phyloP scores from a whole-genome alignment of 2,329 filamentous ascomycete genomes.

The Amauroascus verrucosus region DNA sequence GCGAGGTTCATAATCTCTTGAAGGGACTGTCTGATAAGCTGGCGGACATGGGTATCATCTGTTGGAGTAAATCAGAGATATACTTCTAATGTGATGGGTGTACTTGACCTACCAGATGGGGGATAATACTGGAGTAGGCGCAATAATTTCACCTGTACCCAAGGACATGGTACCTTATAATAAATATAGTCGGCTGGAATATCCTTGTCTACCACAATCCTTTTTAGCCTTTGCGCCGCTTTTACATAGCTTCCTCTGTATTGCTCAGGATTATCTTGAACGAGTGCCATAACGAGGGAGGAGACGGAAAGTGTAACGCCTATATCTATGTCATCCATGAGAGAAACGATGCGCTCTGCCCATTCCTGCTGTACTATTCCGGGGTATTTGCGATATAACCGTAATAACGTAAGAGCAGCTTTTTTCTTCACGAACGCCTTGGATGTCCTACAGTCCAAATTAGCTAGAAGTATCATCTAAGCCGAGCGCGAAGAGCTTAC shows the following conservation, averaged over 20 bases:
- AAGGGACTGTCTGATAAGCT: conserved; percentile 82
- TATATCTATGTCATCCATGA: conserved; percentile 94
- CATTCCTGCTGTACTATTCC: conserved; percentile 92
- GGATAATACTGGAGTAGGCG: conserved; percentile 91
- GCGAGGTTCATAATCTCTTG: conserved; percentile 85
- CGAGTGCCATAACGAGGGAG: conserved; percentile 85
- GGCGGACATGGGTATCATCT: conserved; percentile 88
- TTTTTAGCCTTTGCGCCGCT: conserved; percentile 78
- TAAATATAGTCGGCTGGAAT: conserved; percentile 88
- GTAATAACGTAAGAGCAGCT: conserved; percentile 82
- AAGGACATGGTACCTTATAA: conserved; percentile 98
- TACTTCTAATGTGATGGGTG: conserved; percentile 14
- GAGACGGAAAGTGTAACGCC: conserved; percentile 92
- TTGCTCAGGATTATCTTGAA: conserved; percentile 86
- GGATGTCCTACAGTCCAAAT: conserved; percentile 49
- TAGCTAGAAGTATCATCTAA: background rate
- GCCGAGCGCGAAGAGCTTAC: conserved; percentile 44
- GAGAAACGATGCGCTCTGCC: conserved; percentile 95
- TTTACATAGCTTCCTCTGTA: conserved; percentile 94
- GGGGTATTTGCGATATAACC: conserved; percentile 87
- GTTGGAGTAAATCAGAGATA: conserved; percentile 12
- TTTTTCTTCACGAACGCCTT: conserved; percentile 99
- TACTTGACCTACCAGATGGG: conserved; percentile 58
- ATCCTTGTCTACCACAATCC: conserved; percentile 81
- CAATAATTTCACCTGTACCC: conserved; percentile 92